These are phyloP conservation scores for Sporothrix curviconia DNA, from an alignment of 2,329 filamentous ascomycete genomes.

Conservation along the genomic window DNA sequence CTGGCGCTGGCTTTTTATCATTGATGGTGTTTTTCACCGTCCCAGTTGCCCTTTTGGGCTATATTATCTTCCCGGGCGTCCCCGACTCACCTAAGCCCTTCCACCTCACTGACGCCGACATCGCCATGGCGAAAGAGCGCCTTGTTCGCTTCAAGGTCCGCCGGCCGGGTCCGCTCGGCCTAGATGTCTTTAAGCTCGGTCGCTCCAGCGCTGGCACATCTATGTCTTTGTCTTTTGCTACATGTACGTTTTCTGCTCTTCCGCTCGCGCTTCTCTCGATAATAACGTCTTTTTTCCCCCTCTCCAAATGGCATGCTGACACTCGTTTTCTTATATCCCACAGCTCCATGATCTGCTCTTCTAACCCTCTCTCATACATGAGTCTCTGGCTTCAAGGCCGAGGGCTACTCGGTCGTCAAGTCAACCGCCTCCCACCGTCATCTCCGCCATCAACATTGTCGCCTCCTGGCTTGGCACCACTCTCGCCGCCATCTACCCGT, in stretches of 20 bases:
- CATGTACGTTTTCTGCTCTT: constrained; percentile 33
- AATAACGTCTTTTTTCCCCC: neutral
- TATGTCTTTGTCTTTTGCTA: constrained; percentile 43
- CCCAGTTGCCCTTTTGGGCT: constrained; percentile 46
- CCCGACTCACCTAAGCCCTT: constrained; percentile 33
- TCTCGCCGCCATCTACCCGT: constrained; percentile 43
- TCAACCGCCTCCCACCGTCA: constrained; percentile 44
- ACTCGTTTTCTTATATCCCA: neutral
- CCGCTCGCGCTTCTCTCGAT: neutral
- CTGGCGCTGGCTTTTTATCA: constrained; percentile 51
- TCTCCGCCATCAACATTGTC: constrained; percentile 41
- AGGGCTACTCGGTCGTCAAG: constrained; percentile 42
- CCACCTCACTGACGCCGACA: constrained; percentile 31
- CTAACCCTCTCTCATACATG: constrained; percentile 43
- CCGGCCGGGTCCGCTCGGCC: constrained; percentile 34
- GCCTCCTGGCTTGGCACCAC: constrained; percentile 44
- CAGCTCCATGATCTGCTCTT: constrained; percentile 36
- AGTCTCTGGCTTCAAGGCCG: constrained; percentile 46
- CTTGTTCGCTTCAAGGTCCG: constrained; percentile 26
- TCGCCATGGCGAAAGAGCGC: constrained; percentile 31
- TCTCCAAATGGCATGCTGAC: neutral
- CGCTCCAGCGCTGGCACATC: constrained; percentile 43
- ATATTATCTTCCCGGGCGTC: constrained; percentile 37
- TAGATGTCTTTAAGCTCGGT: constrained; percentile 40
- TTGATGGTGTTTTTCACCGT: constrained; percentile 54